These are phyloP conservation scores for Aspergillus melleus DNA, from an alignment of 2,329 filamentous ascomycete species.

Conservation along the genomic window DNA sequence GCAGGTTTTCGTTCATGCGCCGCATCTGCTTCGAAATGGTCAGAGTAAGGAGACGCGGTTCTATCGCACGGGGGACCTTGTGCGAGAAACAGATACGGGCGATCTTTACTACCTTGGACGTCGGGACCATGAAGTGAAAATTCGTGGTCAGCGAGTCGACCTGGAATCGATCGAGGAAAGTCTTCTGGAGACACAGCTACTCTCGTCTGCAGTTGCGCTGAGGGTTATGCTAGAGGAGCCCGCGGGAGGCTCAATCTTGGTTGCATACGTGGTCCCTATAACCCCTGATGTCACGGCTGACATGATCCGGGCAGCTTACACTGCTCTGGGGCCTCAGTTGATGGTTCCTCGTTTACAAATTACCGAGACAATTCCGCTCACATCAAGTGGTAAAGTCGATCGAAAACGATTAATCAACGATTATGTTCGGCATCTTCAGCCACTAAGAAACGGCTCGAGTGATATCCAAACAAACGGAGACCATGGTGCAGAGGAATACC, in stretches of 20 bases:
- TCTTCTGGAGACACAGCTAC: constrained; percentile 15
- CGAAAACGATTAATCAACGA: no score
- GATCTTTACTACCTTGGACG: constrained; percentile 72
- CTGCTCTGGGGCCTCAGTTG: constrained; percentile 17
- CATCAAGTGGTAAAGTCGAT: no score
- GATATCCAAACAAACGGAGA: no score
- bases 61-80: constrained; percentile 80
- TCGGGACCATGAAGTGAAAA: constrained; percentile 81
- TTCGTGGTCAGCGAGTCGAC: constrained; percentile 86
- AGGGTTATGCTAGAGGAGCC: not conserved
- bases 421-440: no score
- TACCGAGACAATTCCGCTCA: constrained; percentile 49
- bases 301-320: not conserved
- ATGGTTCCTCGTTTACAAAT: constrained; percentile 70
- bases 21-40: constrained; percentile 59
- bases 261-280: constrained; percentile 20
- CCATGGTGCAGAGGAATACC: no score
- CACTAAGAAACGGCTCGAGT: no score
- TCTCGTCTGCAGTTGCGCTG: not conserved
- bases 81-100: constrained; percentile 59
- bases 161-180: constrained; percentile 82
- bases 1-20: constrained; percentile 68
- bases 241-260: constrained; percentile 3
- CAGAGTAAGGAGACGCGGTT: constrained; percentile 63
- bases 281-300: constrained; percentile 33